Conservation (phyloP, 345 rosid genomes). For the Ceriops tagal region DNA sequence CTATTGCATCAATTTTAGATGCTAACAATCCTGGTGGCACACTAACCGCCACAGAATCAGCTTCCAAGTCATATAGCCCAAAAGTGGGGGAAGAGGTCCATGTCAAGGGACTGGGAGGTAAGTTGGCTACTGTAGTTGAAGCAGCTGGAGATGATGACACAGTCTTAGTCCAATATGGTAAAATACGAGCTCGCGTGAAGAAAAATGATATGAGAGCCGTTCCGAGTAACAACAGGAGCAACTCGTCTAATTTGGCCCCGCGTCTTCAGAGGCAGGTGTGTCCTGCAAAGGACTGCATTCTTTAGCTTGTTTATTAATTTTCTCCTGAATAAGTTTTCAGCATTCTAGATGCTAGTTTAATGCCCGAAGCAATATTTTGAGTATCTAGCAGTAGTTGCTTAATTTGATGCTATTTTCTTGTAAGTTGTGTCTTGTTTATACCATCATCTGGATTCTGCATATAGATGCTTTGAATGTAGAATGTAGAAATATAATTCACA, state of each 20-base stretch:
- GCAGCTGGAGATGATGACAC: slow-evolving; percentile 59
- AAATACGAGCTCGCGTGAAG: slow-evolving; percentile 67
- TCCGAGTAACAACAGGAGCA: slow-evolving; percentile 27
- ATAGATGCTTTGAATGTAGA: not conserved
- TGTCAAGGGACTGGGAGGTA: slow-evolving; percentile 66
- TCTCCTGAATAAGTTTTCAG: not conserved
- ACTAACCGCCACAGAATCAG: slow-evolving; percentile 29
- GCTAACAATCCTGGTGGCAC: slow-evolving; percentile 41
- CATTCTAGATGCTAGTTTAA: not conserved
- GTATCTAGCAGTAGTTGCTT: not conserved
- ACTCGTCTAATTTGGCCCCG: slow-evolving; percentile 24
- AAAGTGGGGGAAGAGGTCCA: slow-evolving; percentile 67
- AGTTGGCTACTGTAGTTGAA: slow-evolving; percentile 72
- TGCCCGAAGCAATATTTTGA: not conserved
- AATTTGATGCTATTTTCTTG: not conserved
- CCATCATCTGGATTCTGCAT: not conserved
- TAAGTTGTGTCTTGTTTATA: not conserved
- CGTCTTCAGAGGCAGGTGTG: slow-evolving; percentile 52
- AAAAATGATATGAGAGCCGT: slow-evolving; percentile 50
- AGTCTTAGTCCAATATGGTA: slow-evolving; percentile 73
- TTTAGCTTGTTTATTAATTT: not conserved
- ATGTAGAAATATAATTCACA: no score
- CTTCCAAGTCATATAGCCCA: slow-evolving; percentile 42
- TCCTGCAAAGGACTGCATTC: not conserved
- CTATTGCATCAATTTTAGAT: slow-evolving; percentile 59